Conservation (phyloP, 768 basidiomycete genomes). For the Porpolomopsis calyptriformis region DNA sequence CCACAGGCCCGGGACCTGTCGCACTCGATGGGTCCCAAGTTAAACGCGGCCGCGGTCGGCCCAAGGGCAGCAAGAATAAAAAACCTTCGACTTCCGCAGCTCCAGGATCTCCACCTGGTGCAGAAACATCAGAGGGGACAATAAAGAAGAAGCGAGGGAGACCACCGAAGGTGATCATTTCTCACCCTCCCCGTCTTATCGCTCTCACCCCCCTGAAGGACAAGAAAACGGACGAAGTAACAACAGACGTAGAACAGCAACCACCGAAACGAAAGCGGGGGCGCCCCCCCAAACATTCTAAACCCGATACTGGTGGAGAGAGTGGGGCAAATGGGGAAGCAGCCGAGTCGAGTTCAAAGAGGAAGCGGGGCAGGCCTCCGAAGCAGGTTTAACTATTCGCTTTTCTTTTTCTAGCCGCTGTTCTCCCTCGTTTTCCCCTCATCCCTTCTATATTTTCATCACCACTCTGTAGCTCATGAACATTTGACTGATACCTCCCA, state of each 20-base stretch:
- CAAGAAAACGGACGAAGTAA: constrained; percentile 32
- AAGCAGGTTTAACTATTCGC: constrained; percentile 32
- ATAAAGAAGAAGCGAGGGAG: constrained; percentile 50
- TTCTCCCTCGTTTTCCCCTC: constrained; percentile 13
- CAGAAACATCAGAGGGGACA: constrained; percentile 25
- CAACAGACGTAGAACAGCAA: constrained; percentile 35
- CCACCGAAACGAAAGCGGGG: constrained; percentile 60
- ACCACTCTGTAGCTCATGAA: constrained; percentile 1
- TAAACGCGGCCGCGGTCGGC: constrained; percentile 82
- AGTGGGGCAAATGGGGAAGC: constrained; percentile 28
- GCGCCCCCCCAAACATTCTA: constrained; percentile 61
- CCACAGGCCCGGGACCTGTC: constrained; percentile 24
- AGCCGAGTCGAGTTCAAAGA: constrained; percentile 45
- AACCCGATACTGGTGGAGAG: constrained; percentile 30
- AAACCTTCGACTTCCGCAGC: constrained; percentile 23
- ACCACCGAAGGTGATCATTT: constrained; percentile 48
- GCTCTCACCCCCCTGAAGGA: constrained; percentile 22
- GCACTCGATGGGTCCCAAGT: constrained; percentile 29
- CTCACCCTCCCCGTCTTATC: constrained; percentile 10
- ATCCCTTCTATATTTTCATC: constrained; percentile 16
- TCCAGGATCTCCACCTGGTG: constrained; percentile 19
- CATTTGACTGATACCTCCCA: constrained; percentile 18
- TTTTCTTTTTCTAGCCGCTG: constrained; percentile 12
- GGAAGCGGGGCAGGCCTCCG: constrained; percentile 67
- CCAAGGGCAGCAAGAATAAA: constrained; percentile 79